Conservation (phyloP, 164 flowering plant species). For the Protea cynaroides region DNA sequence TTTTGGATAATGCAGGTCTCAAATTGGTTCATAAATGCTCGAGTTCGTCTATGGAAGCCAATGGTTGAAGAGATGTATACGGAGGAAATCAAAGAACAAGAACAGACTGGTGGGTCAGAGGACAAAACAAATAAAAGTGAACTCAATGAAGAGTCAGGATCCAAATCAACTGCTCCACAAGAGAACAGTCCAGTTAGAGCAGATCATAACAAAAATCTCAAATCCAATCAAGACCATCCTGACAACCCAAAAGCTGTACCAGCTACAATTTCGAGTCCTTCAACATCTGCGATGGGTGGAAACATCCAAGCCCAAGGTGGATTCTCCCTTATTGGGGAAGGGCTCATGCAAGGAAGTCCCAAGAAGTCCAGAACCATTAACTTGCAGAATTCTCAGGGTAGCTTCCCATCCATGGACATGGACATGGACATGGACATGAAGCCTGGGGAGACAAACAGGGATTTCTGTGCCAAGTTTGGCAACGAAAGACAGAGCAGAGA, state of each 20-base stretch:
- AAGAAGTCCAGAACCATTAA: constrained; percentile 57
- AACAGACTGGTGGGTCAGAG: constrained; percentile 46
- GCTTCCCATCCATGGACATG: constrained; percentile 34
- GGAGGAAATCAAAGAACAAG: constrained; percentile 81
- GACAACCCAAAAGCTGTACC: constrained; percentile 22
- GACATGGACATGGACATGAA: constrained; percentile 46
- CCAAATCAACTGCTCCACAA: constrained; percentile 32
- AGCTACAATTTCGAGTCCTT: constrained; percentile 27
- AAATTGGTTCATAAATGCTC: constrained; percentile 97
- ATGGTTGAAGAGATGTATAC: constrained; percentile 98
- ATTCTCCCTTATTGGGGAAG: constrained; percentile 60
- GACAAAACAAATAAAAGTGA: constrained; percentile 47
- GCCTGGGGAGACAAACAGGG: constrained; percentile 26
- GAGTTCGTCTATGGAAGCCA: constrained; percentile 99
- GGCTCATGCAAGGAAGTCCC: constrained; percentile 45
- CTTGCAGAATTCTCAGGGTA: constrained; percentile 28
- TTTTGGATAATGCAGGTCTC: constrained; percentile 58
- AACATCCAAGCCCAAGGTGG: constrained; percentile 34
- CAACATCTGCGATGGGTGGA: constrained; percentile 34
- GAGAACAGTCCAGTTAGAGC: constrained; percentile 28
- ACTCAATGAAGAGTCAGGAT: constrained; percentile 41
- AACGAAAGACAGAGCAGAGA: constrained; percentile 49
- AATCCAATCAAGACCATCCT: constrained; percentile 27
- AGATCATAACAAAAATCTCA: constrained; percentile 24
- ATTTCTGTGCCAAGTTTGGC: constrained; percentile 44